Evolutionary conservation across 495 filamentous ascomycete genomes (phyloP), one percentile per base, ranked within the genome.

Genomic region (Letharia columbiana): DNA sequence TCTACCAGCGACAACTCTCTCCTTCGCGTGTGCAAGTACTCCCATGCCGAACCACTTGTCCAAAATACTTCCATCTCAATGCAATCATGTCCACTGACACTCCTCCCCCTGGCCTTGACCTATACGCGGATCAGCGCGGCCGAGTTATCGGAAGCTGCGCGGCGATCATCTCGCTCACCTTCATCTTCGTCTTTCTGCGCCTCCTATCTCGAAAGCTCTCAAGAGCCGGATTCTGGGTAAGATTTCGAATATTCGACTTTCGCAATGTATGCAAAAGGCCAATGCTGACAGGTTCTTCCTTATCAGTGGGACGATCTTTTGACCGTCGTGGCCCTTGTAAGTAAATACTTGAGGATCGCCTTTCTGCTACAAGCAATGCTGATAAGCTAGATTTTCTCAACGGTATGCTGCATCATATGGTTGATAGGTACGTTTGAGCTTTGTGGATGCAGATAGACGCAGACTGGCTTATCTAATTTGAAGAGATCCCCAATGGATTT

Each of bases 281-380:
- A 28, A 28, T 28, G 23, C 23, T 28, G 23, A 28, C 23, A n/a
- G 23, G 23, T 28, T 28, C 23, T 0, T 28, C 23, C 7, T 28
- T 12, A 45, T 20, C 13, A 71, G 69, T 71, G 66, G 66, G 69
- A 71, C 62, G 66, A 71, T 66, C 15, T 63, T 7, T 50, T 63
- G 9, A 60, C 57, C 41, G 40, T 71, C 39, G 9, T 68, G 50
- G 58, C 69, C 11, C 54, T 68, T 42, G 69, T 68, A 62, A 63
- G 37, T 10, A n/a, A 50, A 28, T 50, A n/a, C 47, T 28, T n/a
- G 8, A 50, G 8, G 18, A 28, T 11, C 8, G 20, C 11, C n/a
- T 15, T 31, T 54, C 23, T 9, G 20, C 10, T 28, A 28, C 20
- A 10, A 4, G 11, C 10, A 54, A 5, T 31, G 28, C 28, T 54